phyloP scores from a whole-genome alignment of 371 early-diverging fungal species.

The Rhizopus microsporus region DNA sequence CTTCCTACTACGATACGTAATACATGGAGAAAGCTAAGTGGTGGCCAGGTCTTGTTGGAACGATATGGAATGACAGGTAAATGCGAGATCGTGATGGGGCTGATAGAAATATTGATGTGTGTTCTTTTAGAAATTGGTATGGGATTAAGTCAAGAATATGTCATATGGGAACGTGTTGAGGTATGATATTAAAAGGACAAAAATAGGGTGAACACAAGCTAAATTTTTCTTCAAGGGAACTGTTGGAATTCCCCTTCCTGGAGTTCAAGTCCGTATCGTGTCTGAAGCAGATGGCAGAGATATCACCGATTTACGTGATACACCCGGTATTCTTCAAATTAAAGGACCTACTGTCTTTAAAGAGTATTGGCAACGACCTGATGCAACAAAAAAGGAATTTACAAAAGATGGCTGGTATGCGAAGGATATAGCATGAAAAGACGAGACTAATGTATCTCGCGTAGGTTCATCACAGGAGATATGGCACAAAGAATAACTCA shows the following conservation, averaged over 20 bases:
- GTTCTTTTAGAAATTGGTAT: constrained; percentile 73
- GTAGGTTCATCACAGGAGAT: constrained; percentile 82
- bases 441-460: constrained; percentile 9
- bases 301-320: constrained; percentile 49
- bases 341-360: constrained; percentile 70
- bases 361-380: constrained; percentile 76
- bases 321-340: constrained; percentile 73
- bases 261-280: constrained; percentile 66
- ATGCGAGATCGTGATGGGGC: too few species aligned
- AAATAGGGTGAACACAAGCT: not conserved
- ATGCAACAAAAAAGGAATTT: constrained; percentile 73
- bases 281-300: constrained; percentile 48
- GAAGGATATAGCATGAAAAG: constrained; percentile 68
- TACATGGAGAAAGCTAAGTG: constrained; percentile 69
- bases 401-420: constrained; percentile 70
- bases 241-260: constrained; percentile 80
- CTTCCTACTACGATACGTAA: constrained; percentile 68
- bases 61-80: constrained; percentile 83
- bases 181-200: constrained; percentile 17
- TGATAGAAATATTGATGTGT: not conserved
- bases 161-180: constrained; percentile 49
- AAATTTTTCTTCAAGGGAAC: constrained; percentile 46
- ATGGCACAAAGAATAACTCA: constrained; percentile 53
- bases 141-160: constrained; percentile 75
- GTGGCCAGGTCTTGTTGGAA: constrained; percentile 74